Percentiles rank a stretch among this genome's conserved stretches.
These are phyloP conservation scores for Ustilago shanxiensis DNA, from an alignment of 1,284 basidiomycete species.

Conservation along the genomic window DNA sequence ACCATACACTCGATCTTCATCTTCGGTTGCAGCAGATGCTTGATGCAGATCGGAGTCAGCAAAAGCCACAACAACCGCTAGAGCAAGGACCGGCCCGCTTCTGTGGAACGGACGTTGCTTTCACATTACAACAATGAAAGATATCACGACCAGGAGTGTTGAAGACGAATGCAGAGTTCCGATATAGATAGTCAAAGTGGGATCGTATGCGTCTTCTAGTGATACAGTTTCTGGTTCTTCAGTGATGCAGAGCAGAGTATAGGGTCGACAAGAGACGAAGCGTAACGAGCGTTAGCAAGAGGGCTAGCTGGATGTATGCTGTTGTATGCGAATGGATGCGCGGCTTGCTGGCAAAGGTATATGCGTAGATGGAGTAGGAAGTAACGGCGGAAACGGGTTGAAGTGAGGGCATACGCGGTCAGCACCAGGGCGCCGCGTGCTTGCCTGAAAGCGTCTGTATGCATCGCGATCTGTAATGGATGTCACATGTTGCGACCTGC, in stretches of 20 bases:
- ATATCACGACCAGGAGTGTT: background rate
- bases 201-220: constrained; percentile 25
- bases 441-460: background rate
- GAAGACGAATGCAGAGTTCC: constrained; percentile 1
- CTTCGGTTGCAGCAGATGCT: background rate
- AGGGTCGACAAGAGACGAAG: background rate
- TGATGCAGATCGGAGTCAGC: background rate
- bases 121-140: background rate
- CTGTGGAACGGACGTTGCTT: constrained; percentile 23
- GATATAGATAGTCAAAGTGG: background rate
- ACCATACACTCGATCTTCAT: background rate
- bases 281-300: no score
- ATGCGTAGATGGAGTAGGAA: background rate
- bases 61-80: constrained; percentile 19
- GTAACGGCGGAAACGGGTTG: no score
- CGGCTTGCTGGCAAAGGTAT: constrained; percentile 7
- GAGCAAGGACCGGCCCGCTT: constrained; percentile 7
- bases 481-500: background rate
- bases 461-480: background rate
- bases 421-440: background rate
- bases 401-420: no score
- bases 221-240: constrained; percentile 37
- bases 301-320: constrained; percentile 9
- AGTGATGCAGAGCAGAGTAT: background rate
- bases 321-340: background rate